phyloP scores from a whole-genome alignment of 1,284 basidiomycete genomes.

The Cerrena zonata region DNA sequence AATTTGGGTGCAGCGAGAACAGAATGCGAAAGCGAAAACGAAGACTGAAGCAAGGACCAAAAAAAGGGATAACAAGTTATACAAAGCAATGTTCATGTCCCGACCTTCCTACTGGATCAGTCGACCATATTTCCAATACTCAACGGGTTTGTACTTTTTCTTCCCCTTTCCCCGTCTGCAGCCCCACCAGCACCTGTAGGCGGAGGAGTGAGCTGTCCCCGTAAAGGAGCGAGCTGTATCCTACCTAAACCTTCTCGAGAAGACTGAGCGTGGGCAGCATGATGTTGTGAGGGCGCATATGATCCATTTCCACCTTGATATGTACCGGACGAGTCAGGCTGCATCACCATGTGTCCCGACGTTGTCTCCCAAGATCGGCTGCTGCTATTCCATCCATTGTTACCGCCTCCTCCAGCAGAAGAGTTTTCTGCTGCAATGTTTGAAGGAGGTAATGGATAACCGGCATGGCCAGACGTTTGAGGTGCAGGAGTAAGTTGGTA shows the following conservation, averaged over 20 bases:
- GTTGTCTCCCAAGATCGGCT: neutral
- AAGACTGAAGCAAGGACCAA: no score
- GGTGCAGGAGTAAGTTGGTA: slow-evolving; percentile 11
- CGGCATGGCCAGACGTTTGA: slow-evolving; percentile 11
- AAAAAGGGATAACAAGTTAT: no score
- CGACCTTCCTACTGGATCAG: neutral
- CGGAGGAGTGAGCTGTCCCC: slow-evolving; percentile 20
- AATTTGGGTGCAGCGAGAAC: no score
- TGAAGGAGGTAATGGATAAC: slow-evolving; percentile 18
- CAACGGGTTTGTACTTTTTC: slow-evolving; percentile 47
- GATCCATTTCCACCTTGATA: neutral
- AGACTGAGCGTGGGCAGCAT: slow-evolving; percentile 11
- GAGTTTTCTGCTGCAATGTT: no score
- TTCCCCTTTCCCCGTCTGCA: slow-evolving; percentile 18
- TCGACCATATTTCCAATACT: slow-evolving; percentile 60
- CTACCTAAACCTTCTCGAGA: slow-evolving; percentile 28
- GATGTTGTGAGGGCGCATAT: slow-evolving; percentile 4
- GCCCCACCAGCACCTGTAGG: slow-evolving; percentile 19
- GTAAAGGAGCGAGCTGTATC: slow-evolving; percentile 54
- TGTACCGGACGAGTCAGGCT: neutral
- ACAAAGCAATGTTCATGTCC: no score
- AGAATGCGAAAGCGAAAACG: no score
- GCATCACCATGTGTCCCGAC: neutral
- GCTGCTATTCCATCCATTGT: slow-evolving; percentile 1
- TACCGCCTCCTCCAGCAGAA: neutral